Conservation (phyloP, 805 yeast genomes). For the Wickerhamiella australiensis region DNA sequence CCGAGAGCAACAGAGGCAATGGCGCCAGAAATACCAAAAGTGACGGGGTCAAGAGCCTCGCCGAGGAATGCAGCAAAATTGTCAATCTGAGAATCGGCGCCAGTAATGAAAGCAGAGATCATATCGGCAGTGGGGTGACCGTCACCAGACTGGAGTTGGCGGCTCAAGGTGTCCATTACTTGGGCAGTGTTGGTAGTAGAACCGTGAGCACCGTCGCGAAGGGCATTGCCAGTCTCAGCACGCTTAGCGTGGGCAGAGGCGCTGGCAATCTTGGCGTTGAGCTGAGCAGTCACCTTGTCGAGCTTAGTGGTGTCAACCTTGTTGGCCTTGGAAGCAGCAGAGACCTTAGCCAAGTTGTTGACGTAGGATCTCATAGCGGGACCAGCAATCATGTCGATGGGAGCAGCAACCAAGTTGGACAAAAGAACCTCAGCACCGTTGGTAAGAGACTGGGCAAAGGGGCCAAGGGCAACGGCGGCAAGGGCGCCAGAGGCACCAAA, state of each 20-base stretch:
- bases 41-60: conserved; percentile 17
- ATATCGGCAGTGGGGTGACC: conserved; percentile 21
- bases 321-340: conserved; percentile 19
- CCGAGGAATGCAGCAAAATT: conserved; percentile 22
- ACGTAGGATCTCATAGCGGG: conserved; percentile 13
- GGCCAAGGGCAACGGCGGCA: conserved; percentile 21
- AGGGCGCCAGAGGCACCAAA: conserved; percentile 22
- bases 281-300: conserved; percentile 3
- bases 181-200: conserved; percentile 19
- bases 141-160: conserved; percentile 15
- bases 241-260: too few species aligned
- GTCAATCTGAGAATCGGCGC: conserved; percentile 28
- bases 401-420: conserved; percentile 22
- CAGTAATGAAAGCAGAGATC: conserved; percentile 23
- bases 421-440: conserved; percentile 26
- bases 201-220: conserved; percentile 16
- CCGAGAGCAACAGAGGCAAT: conserved; percentile 21
- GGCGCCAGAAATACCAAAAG: conserved; percentile 22
- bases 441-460: conserved; percentile 25
- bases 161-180: conserved; percentile 18
- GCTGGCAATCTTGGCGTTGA: conserved; percentile 14
- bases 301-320: conserved; percentile 13
- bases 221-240: conserved; percentile 17
- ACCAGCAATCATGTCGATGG: conserved; percentile 10
- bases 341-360: conserved; percentile 18